Conservation (phyloP, 2,329 filamentous ascomycete genomes). For the Sporothrix pseudoabietina region DNA sequence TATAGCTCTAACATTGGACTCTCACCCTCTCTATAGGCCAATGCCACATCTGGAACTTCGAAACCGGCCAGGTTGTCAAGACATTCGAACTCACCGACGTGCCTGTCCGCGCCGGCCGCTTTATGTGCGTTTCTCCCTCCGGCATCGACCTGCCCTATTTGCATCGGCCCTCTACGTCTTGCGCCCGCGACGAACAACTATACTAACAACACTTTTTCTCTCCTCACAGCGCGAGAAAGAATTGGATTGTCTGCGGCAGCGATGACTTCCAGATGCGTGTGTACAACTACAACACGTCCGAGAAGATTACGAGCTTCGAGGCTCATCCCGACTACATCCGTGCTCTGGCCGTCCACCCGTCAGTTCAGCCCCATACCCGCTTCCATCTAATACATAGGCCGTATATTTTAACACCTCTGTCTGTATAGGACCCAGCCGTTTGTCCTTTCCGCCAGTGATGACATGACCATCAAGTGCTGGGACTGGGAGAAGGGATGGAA, state of each 20-base stretch:
- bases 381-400: neutral
- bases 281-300: constrained; percentile 93
- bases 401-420: constrained; percentile 17
- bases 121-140: constrained; percentile 55
- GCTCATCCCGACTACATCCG: constrained; percentile 98
- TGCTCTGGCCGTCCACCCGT: constrained; percentile 89
- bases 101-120: constrained; percentile 92
- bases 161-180: neutral
- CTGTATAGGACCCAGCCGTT: constrained; percentile 72
- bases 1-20: constrained; percentile 5
- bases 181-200: neutral
- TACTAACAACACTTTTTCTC: neutral
- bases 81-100: constrained; percentile 99
- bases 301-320: constrained; percentile 97
- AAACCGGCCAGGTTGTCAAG: constrained; percentile 95
- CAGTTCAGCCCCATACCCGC: neutral
- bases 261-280: constrained; percentile 71
- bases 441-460: constrained; percentile 92
- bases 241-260: constrained; percentile 96
- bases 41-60: constrained; percentile 99
- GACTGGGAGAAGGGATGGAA: constrained; percentile 99
- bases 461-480: constrained; percentile 98
- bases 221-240: constrained; percentile 71
- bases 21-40: constrained; percentile 62
- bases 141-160: neutral